Conservation (phyloP, 306 rosid species). For the Lathyrus sativus region DNA sequence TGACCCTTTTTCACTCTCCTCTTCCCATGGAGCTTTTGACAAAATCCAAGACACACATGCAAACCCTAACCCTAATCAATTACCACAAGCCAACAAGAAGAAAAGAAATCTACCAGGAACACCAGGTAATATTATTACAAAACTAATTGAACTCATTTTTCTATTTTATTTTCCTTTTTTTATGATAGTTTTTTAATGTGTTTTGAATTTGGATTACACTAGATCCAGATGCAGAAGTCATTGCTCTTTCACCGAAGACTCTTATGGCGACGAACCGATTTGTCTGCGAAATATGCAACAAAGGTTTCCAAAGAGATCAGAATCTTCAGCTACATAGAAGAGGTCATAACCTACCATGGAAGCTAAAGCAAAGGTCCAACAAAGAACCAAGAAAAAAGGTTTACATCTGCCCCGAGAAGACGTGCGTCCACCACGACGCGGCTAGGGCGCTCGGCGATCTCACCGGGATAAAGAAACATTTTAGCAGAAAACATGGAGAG, state of each 20-base stretch:
- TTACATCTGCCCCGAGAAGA: constrained; percentile 22
- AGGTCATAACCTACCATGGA: constrained; percentile 28
- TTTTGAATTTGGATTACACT: background rate
- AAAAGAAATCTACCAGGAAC: constrained; percentile 27
- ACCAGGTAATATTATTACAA: constrained; percentile 11
- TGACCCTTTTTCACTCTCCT: constrained; percentile 16
- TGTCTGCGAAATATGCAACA: constrained; percentile 21
- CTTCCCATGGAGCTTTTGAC: background rate
- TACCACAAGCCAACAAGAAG: constrained; percentile 14
- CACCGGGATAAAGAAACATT: constrained; percentile 24
- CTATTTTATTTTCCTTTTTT: background rate
- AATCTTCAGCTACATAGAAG: constrained; percentile 24
- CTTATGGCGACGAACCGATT: constrained; percentile 19
- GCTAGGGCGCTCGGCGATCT: constrained; percentile 16
- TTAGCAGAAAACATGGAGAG: constrained; percentile 22
- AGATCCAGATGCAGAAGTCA: constrained; percentile 19
- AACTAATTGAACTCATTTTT: background rate
- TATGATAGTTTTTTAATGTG: background rate
- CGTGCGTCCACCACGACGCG: constrained; percentile 11
- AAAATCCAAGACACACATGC: background rate
- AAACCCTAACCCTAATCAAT: constrained; percentile 13
- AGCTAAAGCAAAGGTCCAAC: constrained; percentile 23
- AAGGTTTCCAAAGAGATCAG: constrained; percentile 19
- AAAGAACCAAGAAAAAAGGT: constrained; percentile 14
- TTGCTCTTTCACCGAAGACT: constrained; percentile 13